Percentiles rank a stretch among this genome's conserved stretches.
Conservation (phyloP, 2,329 filamentous ascomycete genomes). For the Pseudomassariella vexata region DNA sequence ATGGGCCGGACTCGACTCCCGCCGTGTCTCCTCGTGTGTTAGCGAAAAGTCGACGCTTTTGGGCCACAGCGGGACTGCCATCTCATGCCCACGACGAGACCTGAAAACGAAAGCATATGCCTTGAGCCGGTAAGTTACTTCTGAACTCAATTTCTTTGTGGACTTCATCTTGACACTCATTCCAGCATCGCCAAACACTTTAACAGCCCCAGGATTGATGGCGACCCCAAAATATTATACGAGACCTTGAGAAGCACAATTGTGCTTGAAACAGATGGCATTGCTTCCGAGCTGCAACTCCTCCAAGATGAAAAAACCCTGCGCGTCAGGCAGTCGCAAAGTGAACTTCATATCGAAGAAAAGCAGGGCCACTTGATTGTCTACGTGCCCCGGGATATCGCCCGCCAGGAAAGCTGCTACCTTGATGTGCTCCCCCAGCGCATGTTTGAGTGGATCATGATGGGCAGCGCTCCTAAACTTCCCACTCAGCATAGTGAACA, state of each 20-base stretch:
- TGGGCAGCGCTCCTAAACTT: no score
- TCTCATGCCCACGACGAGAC: slow-evolving; percentile 18
- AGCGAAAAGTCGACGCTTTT: slow-evolving; percentile 26
- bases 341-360: slow-evolving; percentile 12
- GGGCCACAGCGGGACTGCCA: slow-evolving; percentile 5
- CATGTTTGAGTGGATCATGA: slow-evolving; percentile 30
- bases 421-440: slow-evolving; percentile 16
- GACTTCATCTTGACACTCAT: no score
- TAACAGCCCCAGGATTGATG: slow-evolving; percentile 15
- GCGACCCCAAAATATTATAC: slow-evolving; percentile 14
- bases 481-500: no score
- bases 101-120: slow-evolving; percentile 24
- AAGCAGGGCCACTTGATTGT: slow-evolving; percentile 9
- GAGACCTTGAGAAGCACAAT: slow-evolving; percentile 13
- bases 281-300: slow-evolving; percentile 21
- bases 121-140: slow-evolving; percentile 25
- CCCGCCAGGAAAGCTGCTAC: slow-evolving; percentile 23
- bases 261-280: slow-evolving; percentile 23
- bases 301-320: slow-evolving; percentile 17
- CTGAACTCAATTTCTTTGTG: no score
- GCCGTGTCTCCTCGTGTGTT: slow-evolving; percentile 26
- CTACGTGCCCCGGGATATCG: slow-evolving; percentile 24
- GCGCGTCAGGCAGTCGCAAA: slow-evolving; percentile 11
- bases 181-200: slow-evolving; percentile 23
- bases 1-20: slow-evolving; percentile 24